These are phyloP conservation scores for Pleurotus giganteus DNA, from an alignment of 768 basidiomycete species.

Conservation along the genomic window DNA sequence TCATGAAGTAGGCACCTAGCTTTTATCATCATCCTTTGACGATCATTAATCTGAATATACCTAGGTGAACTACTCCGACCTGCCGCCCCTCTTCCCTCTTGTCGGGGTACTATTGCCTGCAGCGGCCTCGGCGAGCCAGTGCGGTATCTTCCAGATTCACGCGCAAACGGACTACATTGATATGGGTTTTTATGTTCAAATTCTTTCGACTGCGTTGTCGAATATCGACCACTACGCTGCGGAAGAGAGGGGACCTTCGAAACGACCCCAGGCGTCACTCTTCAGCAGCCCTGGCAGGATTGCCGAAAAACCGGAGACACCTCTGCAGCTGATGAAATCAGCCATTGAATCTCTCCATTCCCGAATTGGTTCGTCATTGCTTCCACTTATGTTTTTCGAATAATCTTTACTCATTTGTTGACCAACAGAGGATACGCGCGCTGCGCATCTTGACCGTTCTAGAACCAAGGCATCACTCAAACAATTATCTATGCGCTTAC, in stretches of 20 bases:
- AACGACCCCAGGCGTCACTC: constrained; percentile 6
- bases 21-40: constrained; percentile 3
- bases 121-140: not conserved
- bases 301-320: constrained; percentile 30
- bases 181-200: constrained; percentile 50
- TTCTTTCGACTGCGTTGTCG: constrained; percentile 59
- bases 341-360: constrained; percentile 54
- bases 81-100: constrained; percentile 52
- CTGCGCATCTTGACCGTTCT: constrained; percentile 74
- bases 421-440: constrained; percentile 63
- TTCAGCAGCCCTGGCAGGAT: constrained; percentile 23
- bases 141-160: constrained; percentile 46
- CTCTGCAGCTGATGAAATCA: constrained; percentile 46
- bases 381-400: not conserved
- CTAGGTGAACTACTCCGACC: constrained; percentile 39
- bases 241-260: constrained; percentile 35
- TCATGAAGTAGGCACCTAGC: constrained; percentile 19
- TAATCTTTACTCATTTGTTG: not conserved
- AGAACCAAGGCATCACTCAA: constrained; percentile 70
- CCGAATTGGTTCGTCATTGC: constrained; percentile 51
- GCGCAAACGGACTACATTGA: constrained; percentile 61
- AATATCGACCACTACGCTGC: constrained; percentile 56
- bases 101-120: constrained; percentile 46
- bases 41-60: not conserved
- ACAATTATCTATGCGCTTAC: constrained; percentile 57